Conservation (phyloP, 306 rosid species). For the Cucurbita ficifolia region DNA sequence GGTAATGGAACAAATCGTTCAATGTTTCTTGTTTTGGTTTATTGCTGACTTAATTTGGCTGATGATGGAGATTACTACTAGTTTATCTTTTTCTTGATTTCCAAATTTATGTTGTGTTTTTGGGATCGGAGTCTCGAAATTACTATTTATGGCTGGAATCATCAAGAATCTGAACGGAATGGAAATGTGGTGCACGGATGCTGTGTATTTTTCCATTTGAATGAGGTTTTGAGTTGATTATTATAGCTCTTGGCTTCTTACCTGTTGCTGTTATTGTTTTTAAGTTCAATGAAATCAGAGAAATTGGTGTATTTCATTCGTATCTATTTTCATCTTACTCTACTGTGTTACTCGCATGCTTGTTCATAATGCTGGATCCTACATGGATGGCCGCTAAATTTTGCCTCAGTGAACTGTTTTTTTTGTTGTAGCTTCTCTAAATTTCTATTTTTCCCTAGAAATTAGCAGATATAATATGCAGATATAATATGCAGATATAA, state of each 20-base stretch:
- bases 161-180: neutral
- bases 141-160: neutral
- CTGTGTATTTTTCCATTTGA: neutral
- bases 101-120: neutral
- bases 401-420: neutral
- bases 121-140: neutral
- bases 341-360: neutral
- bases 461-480: constrained; percentile 28
- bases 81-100: neutral
- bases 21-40: neutral
- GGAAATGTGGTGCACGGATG: neutral
- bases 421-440: neutral
- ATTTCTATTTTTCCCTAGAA: neutral
- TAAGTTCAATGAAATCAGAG: neutral
- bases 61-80: neutral
- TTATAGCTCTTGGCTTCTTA: neutral
- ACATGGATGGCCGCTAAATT: neutral
- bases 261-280: neutral
- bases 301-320: neutral
- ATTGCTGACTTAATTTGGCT: neutral
- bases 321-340: neutral
- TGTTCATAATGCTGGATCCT: neutral
- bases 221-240: neutral
- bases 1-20: neutral
- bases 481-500: constrained; percentile 21